Conservation (phyloP, 2,329 filamentous ascomycete species). For the Penicillium sp. region DNA sequence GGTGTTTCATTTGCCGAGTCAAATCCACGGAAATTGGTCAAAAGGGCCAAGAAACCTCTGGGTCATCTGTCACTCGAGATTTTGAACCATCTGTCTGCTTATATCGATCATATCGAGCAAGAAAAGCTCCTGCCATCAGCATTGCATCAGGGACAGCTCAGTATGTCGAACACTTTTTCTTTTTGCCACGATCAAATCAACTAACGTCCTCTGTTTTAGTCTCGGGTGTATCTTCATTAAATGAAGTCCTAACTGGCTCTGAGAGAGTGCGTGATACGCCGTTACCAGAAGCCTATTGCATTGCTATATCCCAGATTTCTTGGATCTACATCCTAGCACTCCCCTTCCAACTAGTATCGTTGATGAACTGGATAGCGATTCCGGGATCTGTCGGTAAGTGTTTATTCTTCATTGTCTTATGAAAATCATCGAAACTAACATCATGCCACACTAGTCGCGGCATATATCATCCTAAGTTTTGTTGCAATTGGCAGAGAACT, state of each 20-base stretch:
- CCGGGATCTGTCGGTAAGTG: slow-evolving; percentile 61
- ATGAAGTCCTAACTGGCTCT: slow-evolving; percentile 67
- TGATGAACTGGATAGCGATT: slow-evolving; percentile 70
- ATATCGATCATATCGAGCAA: slow-evolving; percentile 58
- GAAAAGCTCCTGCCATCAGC: slow-evolving; percentile 35
- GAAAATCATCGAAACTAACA: background rate
- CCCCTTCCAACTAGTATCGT: slow-evolving; percentile 70
- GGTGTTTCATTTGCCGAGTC: slow-evolving; percentile 72
- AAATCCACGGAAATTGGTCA: slow-evolving; percentile 74
- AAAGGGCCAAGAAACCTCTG: slow-evolving; percentile 66
- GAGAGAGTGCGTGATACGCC: slow-evolving; percentile 80
- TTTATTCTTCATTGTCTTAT: background rate
- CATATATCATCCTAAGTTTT: slow-evolving; percentile 80
- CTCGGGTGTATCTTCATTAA: slow-evolving; percentile 60
- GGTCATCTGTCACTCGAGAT: slow-evolving; percentile 84
- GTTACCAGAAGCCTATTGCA: slow-evolving; percentile 76
- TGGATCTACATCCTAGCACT: slow-evolving; percentile 78
- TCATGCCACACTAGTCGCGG: slow-evolving; percentile 43
- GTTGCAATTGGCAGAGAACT: slow-evolving; percentile 74
- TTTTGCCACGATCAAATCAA: background rate
- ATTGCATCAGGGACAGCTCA: slow-evolving; percentile 36
- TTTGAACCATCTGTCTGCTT: slow-evolving; percentile 65
- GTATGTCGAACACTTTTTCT: slow-evolving; percentile 19
- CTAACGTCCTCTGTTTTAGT: slow-evolving; percentile 31
- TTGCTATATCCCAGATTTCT: slow-evolving; percentile 80